Conservation (phyloP, 257 asterid genomes). For the Jasminum sambac region DNA sequence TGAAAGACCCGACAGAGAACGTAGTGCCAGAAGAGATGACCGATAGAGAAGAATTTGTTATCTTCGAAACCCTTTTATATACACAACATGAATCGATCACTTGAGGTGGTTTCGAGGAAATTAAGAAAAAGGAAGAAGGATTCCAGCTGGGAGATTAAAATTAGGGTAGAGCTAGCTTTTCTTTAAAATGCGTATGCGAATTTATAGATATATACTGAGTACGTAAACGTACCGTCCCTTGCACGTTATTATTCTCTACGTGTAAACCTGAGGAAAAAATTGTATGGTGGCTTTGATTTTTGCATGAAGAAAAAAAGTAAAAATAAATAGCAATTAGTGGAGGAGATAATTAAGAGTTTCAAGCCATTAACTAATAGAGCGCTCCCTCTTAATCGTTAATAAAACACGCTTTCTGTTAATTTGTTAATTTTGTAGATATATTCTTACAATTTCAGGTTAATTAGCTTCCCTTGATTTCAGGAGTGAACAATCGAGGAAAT, state of each 20-base stretch:
- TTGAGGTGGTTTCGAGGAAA: conserved; percentile 12
- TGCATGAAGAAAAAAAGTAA: conserved; percentile 31
- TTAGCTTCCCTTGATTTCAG: not conserved
- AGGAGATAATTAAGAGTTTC: conserved; percentile 24
- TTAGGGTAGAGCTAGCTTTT: conserved; percentile 18
- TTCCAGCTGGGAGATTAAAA: conserved; percentile 19
- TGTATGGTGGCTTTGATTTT: not conserved
- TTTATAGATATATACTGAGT: not conserved
- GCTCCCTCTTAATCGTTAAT: not conserved
- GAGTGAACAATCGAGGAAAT: not conserved
- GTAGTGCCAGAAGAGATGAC: not conserved
- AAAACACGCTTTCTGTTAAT: not conserved
- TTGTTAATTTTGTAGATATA: not conserved
- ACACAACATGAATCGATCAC: no score
- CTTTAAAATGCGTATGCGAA: not conserved
- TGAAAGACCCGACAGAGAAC: not conserved
- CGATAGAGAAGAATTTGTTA: conserved; percentile 5
- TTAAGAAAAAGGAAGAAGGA: conserved; percentile 17
- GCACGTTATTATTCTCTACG: conserved; percentile 36
- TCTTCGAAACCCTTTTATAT: conserved; percentile 14
- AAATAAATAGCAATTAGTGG: conserved; percentile 22
- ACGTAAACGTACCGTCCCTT: conserved; percentile 33
- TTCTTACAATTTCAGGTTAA: not conserved
- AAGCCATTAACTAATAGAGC: conserved; percentile 6
- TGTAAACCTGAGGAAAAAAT: conserved; percentile 17